Evolutionary conservation across 208 protist genomes (phyloP).

Genomic region (Crithidia thermophila): DNA sequence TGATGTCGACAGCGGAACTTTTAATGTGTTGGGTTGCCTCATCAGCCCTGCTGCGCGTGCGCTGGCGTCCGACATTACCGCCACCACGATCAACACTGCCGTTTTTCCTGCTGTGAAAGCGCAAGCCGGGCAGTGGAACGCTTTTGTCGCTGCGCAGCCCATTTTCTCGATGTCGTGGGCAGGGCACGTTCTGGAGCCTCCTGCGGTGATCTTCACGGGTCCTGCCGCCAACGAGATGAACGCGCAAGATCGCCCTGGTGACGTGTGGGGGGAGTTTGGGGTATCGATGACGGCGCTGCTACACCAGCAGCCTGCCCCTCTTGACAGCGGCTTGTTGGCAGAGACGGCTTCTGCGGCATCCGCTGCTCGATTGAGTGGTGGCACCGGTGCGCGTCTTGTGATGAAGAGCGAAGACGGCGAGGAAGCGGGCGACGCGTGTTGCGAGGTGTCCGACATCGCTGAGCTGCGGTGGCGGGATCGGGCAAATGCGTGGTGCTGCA

Average conservation of each 20-base stretch:
- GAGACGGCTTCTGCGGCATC: not conserved
- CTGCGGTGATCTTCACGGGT: constrained; percentile 4
- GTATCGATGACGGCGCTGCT: not conserved
- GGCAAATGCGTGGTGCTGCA: not conserved
- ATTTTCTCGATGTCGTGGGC: constrained; percentile 13
- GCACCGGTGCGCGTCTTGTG: not conserved
- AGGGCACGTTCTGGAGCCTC: constrained; percentile 25
- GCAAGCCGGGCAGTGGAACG: not conserved
- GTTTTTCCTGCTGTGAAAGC: not conserved
- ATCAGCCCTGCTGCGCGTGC: constrained; percentile 23
- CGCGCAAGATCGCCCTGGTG: too few species aligned
- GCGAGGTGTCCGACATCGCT: constrained; percentile 27
- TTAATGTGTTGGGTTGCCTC: not conserved
- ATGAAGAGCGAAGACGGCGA: not conserved
- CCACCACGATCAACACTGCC: constrained; percentile 2
- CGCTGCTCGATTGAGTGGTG: not conserved
- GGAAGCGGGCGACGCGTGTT: constrained; percentile 1
- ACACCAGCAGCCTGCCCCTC: not conserved
- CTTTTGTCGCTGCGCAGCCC: not conserved
- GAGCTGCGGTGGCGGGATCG: constrained; percentile 26
- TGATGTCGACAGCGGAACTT: not conserved
- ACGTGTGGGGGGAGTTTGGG: too few species aligned
- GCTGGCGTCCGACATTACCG: constrained; percentile 27
- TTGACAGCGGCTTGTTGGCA: too few species aligned
- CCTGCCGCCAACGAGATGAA: not conserved